Conservation (phyloP, 2,329 filamentous ascomycete genomes). For the Massarina eburnea region DNA sequence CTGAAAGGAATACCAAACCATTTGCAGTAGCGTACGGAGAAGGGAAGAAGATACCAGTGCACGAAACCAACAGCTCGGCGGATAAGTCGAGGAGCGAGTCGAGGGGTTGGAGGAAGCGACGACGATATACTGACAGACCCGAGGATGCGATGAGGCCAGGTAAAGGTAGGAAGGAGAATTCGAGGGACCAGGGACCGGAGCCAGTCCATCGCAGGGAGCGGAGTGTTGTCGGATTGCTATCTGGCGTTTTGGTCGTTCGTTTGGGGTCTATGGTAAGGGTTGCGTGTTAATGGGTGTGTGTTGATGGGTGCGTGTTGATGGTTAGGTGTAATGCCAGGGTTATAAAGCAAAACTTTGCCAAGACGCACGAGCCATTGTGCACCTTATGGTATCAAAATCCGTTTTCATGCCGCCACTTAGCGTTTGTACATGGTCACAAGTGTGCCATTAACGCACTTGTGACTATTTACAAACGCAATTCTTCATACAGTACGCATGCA, state of each 20-base stretch:
- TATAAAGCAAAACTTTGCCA: background rate
- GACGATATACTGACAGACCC: constrained; percentile 8
- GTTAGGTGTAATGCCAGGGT: background rate
- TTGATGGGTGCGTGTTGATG: constrained; percentile 3
- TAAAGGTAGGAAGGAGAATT: constrained; percentile 14
- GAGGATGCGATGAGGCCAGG: constrained; percentile 13
- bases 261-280: background rate
- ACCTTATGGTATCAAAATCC: no score
- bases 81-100: constrained; percentile 8
- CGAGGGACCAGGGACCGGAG: constrained; percentile 6
- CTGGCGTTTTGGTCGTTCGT: constrained; percentile 5
- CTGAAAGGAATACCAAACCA: constrained; percentile 17
- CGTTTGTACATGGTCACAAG: no score
- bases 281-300: constrained; percentile 1
- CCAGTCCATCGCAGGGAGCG: constrained; percentile 2
- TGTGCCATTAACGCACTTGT: no score
- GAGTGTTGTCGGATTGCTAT: constrained; percentile 2
- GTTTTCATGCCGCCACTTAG: no score
- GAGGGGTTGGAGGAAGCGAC: constrained; percentile 10
- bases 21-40: constrained; percentile 12
- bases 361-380: background rate
- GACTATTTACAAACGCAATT: no score
- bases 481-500: no score
- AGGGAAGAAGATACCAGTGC: constrained; percentile 7
- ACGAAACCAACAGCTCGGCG: constrained; percentile 10